Conservation (phyloP, 495 filamentous ascomycete genomes). For the Polyplosphaeria fusca region DNA sequence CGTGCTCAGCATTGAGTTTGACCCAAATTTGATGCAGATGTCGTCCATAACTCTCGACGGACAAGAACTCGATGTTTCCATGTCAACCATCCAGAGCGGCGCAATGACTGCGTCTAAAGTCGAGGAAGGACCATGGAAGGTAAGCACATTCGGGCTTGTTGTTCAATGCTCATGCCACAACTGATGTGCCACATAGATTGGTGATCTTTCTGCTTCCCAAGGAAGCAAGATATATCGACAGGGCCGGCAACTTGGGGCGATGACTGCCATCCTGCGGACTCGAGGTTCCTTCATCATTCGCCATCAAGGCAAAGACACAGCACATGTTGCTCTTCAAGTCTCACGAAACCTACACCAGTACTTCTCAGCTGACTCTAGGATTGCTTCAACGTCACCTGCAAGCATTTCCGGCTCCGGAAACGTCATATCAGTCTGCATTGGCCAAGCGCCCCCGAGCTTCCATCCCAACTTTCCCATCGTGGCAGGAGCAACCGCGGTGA, state of each 20-base stretch:
- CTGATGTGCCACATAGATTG: slow-evolving; percentile 3
- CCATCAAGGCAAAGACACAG: slow-evolving; percentile 31
- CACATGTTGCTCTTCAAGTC: slow-evolving; percentile 51
- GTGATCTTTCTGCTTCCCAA: neutral
- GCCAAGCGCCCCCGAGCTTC: slow-evolving; percentile 18
- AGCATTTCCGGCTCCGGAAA: slow-evolving; percentile 23
- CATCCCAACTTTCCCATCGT: slow-evolving; percentile 24
- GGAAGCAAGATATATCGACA: slow-evolving; percentile 33
- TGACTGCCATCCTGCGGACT: slow-evolving; percentile 53
- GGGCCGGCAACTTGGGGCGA: slow-evolving; percentile 49
- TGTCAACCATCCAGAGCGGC: neutral
- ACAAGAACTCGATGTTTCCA: neutral
- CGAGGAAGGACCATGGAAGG: slow-evolving; percentile 2
- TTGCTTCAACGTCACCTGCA: slow-evolving; percentile 26
- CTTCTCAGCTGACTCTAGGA: slow-evolving; percentile 54
- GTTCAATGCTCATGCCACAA: too few species aligned
- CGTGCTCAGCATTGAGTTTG: slow-evolving; percentile 28
- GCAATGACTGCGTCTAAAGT: neutral
- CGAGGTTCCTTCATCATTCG: slow-evolving; percentile 47
- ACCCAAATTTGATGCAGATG: slow-evolving; percentile 1
- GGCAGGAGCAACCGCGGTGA: slow-evolving; percentile 3
- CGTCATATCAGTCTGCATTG: slow-evolving; percentile 37
- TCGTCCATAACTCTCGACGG: slow-evolving; percentile 5
- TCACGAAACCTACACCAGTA: slow-evolving; percentile 60
- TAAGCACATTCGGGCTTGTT: neutral